Evolutionary conservation across 805 yeast genomes (phyloP).

Genomic region (Candida tammaniensis): DNA sequence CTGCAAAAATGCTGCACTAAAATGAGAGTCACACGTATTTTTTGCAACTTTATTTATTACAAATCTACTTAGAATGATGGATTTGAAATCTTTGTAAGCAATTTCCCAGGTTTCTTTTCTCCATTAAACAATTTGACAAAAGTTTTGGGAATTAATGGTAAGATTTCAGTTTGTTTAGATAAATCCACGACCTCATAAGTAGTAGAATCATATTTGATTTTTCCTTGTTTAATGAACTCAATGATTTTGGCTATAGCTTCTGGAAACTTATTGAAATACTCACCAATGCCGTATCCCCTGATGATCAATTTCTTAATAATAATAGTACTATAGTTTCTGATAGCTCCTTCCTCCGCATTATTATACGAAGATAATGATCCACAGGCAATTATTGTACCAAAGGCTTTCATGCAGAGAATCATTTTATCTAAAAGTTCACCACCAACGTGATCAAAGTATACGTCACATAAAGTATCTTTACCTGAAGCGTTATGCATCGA

Average conservation of each 20-base stretch:
- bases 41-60: no score
- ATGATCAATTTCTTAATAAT: conserved; percentile 17
- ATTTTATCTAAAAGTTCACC: conserved; percentile 20
- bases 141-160: conserved; percentile 41
- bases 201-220: conserved; percentile 13
- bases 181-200: conserved; percentile 23
- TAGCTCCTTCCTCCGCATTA: conserved; percentile 16
- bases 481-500: conserved; percentile 20
- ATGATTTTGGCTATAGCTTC: conserved; percentile 14
- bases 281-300: conserved; percentile 21
- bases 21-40: no score
- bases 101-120: conserved; percentile 47
- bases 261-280: conserved; percentile 11
- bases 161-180: conserved; percentile 27
- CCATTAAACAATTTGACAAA: conserved; percentile 49
- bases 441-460: conserved; percentile 24
- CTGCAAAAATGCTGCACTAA: no score
- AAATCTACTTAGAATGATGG: conserved; percentile 9
- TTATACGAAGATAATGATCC: conserved; percentile 36
- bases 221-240: conserved; percentile 16
- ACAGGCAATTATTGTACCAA: conserved; percentile 26
- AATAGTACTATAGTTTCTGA: conserved; percentile 22
- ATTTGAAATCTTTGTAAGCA: conserved; percentile 42
- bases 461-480: conserved; percentile 39
- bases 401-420: conserved; percentile 14